Evolutionary conservation across 179 eudicot species (phyloP).

Genomic region (Beta lomatogona): DNA sequence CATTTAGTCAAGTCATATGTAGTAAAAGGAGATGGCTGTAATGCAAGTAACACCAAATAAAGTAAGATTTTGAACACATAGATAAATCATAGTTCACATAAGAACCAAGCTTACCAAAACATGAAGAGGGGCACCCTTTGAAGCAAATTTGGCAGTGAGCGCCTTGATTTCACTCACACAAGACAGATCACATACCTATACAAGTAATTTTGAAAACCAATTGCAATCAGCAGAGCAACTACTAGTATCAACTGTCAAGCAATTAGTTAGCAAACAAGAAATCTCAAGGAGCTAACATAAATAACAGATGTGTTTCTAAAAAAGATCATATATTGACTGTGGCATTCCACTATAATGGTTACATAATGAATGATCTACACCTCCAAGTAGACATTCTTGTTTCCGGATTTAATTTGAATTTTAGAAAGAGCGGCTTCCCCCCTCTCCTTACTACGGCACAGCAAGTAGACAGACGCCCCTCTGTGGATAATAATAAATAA

Average conservation of each 20-base stretch:
- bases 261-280: background rate
- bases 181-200: conserved; percentile 87
- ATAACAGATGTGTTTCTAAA: background rate
- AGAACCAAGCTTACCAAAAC: conserved; percentile 57
- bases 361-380: conserved; percentile 29
- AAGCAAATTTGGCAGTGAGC: conserved; percentile 56
- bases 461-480: conserved; percentile 88
- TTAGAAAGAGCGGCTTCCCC: conserved; percentile 82
- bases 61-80: too few species aligned
- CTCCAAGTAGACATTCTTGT: conserved; percentile 81
- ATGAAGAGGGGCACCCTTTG: conserved; percentile 71
- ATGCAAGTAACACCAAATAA: background rate
- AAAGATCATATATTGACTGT: background rate
- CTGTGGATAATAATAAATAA: conserved; percentile 35
- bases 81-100: conserved; percentile 9
- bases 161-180: conserved; percentile 72
- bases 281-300: background rate
- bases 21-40: background rate
- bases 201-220: conserved; percentile 8
- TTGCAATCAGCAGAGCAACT: background rate
- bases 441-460: conserved; percentile 90
- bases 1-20: background rate
- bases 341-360: background rate
- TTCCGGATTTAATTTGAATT: conserved; percentile 72
- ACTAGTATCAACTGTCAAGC: background rate